Evolutionary conservation across 2,329 filamentous ascomycete genomes (phyloP).

Genomic region (Verticillium nubilum): DNA sequence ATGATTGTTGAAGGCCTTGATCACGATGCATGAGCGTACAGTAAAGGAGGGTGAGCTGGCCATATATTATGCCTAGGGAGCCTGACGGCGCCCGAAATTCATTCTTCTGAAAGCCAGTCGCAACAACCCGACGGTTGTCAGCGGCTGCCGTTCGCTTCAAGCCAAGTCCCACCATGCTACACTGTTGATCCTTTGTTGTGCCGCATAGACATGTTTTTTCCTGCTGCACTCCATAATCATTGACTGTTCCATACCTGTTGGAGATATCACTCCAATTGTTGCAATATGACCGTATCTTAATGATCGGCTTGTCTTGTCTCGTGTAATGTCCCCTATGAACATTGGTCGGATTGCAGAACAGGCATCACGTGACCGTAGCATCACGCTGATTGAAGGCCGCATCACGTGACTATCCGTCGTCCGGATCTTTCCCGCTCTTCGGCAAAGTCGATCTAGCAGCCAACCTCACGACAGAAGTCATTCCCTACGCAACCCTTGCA

Average conservation of each 20-base stretch:
- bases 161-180: neutral
- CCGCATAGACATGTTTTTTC: neutral
- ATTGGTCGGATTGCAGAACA: neutral
- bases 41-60: constrained; percentile 16
- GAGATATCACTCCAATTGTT: too few relatives aligned
- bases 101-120: neutral
- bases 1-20: constrained; percentile 1
- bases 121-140: neutral
- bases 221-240: too few relatives aligned
- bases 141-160: neutral
- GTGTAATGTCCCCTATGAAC: neutral
- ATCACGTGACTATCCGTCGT: constrained; percentile 25
- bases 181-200: neutral
- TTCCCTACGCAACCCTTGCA: constrained; percentile 41
- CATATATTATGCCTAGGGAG: constrained; percentile 16
- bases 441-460: constrained; percentile 38
- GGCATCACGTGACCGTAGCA: neutral
- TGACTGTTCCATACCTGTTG: too few relatives aligned
- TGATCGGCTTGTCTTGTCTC: neutral
- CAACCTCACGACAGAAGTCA: constrained; percentile 39
- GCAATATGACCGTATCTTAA: neutral
- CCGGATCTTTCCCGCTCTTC: constrained; percentile 28
- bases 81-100: constrained; percentile 2
- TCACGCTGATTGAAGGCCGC: neutral
- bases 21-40: constrained; percentile 9